Evolutionary conservation across 768 basidiomycete species (phyloP).

Genomic region (Lactarius evosmus): DNA sequence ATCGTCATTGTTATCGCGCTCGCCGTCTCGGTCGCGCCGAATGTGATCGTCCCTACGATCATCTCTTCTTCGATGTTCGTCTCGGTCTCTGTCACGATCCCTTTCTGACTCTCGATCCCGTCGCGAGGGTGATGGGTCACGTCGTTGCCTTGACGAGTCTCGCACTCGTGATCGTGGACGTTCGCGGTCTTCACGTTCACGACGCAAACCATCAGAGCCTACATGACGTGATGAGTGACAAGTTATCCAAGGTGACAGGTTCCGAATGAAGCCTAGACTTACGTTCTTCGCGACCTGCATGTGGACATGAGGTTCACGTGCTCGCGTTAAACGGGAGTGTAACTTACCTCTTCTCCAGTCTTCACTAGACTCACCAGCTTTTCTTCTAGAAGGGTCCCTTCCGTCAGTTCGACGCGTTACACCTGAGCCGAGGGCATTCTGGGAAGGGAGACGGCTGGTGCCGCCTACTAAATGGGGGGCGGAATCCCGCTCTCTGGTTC

Average conservation of each 20-base stretch:
- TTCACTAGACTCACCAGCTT: conserved; percentile 69
- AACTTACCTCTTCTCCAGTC: conserved; percentile 81
- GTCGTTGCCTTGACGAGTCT: conserved; percentile 58
- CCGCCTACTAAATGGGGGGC: conserved; percentile 55
- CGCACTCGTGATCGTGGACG: conserved; percentile 60
- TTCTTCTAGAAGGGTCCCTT: conserved; percentile 61
- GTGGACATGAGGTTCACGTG: conserved; percentile 17
- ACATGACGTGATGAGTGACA: conserved; percentile 6
- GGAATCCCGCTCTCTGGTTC: conserved; percentile 65
- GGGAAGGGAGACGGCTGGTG: conserved; percentile 42
- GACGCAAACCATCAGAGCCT: conserved; percentile 55
- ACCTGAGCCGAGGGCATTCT: conserved; percentile 32
- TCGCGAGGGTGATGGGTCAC: conserved; percentile 53
- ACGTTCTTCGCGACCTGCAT: conserved; percentile 60
- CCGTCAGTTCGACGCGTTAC: conserved; percentile 54
- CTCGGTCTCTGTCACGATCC: conserved; percentile 34
- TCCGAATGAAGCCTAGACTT: conserved; percentile 29
- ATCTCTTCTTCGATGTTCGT: conserved; percentile 43
- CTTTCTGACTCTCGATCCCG: conserved; percentile 37
- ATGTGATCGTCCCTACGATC: conserved; percentile 41
- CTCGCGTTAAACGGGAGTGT: conserved; percentile 12
- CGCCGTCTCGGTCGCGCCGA: conserved; percentile 40
- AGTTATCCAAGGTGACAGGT: neutral
- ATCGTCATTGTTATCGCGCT: conserved; percentile 61
- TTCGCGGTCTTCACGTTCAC: conserved; percentile 63